Percentiles rank a stretch among this genome's conserved stretches.
These are phyloP conservation scores for Lizonia empirigonia DNA, from an alignment of 2,329 filamentous ascomycete species.

Conservation along the genomic window DNA sequence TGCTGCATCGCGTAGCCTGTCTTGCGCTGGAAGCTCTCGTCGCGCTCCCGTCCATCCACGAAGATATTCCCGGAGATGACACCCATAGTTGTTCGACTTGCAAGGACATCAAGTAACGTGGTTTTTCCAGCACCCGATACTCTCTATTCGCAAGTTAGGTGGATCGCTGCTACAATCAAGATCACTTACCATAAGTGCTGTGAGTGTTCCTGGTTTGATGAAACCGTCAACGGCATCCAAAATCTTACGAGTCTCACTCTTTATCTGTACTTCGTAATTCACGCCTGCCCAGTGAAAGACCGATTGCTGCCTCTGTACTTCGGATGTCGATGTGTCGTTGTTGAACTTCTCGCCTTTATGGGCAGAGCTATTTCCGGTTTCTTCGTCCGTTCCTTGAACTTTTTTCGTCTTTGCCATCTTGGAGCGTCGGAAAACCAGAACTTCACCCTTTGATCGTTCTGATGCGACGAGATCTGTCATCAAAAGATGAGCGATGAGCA, in stretches of 20 bases:
- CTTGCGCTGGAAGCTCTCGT: conserved; percentile 82
- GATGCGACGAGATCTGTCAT: conserved; percentile 68
- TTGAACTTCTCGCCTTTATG: conserved; percentile 36
- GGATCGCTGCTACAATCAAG: background rate
- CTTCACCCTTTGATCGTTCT: conserved; percentile 67
- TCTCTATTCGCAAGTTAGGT: conserved; percentile 55
- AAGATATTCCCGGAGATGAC: conserved; percentile 37
- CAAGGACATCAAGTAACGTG: conserved; percentile 80
- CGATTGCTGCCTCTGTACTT: conserved; percentile 44
- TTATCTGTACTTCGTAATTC: conserved; percentile 35
- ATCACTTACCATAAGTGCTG: conserved; percentile 47
- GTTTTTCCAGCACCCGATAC: conserved; percentile 89
- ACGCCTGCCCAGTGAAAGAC: conserved; percentile 46
- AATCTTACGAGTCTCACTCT: conserved; percentile 53
- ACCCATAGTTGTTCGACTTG: conserved; percentile 33
- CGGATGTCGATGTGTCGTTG: conserved; percentile 34
- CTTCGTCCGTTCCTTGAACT: conserved; percentile 41
- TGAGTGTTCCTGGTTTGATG: conserved; percentile 61
- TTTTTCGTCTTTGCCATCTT: conserved; percentile 47
- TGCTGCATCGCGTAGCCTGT: conserved; percentile 84
- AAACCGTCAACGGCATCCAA: conserved; percentile 60
- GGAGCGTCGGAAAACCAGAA: conserved; percentile 63
- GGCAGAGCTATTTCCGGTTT: conserved; percentile 41
- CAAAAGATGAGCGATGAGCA: conserved; percentile 65
- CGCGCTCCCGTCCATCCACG: conserved; percentile 52